These are phyloP conservation scores for Suhomyces taliae DNA, from an alignment of 1,139 yeast species.

Conservation along the genomic window DNA sequence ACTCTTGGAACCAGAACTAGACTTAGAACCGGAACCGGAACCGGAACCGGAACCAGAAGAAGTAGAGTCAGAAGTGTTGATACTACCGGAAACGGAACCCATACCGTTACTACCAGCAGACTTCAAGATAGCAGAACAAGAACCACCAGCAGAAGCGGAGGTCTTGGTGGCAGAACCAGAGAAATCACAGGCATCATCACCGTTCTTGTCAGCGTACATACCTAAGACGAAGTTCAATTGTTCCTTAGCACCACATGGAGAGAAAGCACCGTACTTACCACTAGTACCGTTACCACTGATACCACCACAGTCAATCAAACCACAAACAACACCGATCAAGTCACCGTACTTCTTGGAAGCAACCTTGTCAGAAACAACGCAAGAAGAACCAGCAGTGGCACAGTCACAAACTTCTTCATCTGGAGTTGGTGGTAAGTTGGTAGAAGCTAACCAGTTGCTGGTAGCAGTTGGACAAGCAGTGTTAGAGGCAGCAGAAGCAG, in stretches of 20 bases:
- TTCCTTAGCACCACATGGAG: slow-evolving; percentile 46
- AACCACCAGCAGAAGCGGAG: slow-evolving; percentile 19
- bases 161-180: slow-evolving; percentile 40
- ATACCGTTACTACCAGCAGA: slow-evolving; percentile 25
- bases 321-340: slow-evolving; percentile 56
- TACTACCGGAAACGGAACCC: slow-evolving; percentile 18
- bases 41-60: slow-evolving; percentile 13
- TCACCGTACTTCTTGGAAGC: slow-evolving; percentile 40
- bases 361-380: slow-evolving; percentile 18
- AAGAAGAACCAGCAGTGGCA: slow-evolving; percentile 17
- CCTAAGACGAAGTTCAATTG: slow-evolving; percentile 63
- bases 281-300: slow-evolving; percentile 59
- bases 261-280: slow-evolving; percentile 27
- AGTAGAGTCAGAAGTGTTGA: slow-evolving; percentile 3
- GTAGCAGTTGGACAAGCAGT: slow-evolving; percentile 46
- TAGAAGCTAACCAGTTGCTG: slow-evolving; percentile 25
- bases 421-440: slow-evolving; percentile 67
- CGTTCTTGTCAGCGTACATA: slow-evolving; percentile 54
- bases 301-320: slow-evolving; percentile 48
- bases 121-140: slow-evolving; percentile 22
- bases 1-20: slow-evolving; percentile 15
- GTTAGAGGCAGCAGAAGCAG: slow-evolving; percentile 14
- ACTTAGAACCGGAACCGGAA: slow-evolving; percentile 16
- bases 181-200: slow-evolving; percentile 63
- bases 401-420: slow-evolving; percentile 61